Evolutionary conservation across 1,284 basidiomycete genomes (phyloP), one percentile per base, ranked within the genome.

Genomic region (Fomes fomentarius): DNA sequence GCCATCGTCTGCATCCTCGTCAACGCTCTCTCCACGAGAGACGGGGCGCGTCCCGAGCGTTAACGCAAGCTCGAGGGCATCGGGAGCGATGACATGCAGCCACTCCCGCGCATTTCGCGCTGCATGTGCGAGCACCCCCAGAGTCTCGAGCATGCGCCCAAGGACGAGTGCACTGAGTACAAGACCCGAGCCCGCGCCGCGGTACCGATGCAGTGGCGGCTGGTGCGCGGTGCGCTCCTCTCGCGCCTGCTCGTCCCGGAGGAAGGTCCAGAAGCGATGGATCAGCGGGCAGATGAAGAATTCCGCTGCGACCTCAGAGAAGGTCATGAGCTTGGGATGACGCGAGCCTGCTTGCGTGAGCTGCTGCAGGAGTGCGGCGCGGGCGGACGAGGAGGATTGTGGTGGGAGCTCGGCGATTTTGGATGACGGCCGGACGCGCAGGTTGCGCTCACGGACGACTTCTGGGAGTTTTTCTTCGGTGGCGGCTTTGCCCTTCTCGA

Each of bases 181-280:
- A 54, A 94, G 80, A 0, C 90, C 91, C 0, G 89, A 88, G 5
- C 93, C 94, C 0, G 88, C 85, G 2, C 87, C 81, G 38, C 78
- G 78, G 63, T 92, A 93, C 46, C 76, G 78, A 48, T 76, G 75
- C 40, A 82, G 66, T 37, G 71, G 74, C 46, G 73, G 70, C 49
- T 66, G 69, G 48, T 78, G 75, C 0, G 82, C 73, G 2, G 85
- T 89, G 41, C 89, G 80, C 42, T 82, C 79, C 65, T 93, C 91
- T 26, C 90, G 80, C 8, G 81, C 79, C 60, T 89, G 83, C 63
- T 91, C 87, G 63, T 95, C 91, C 14, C 90, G 83, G 39, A 95
- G 81, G 71, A 94, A 91, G n/a, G 82, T 68, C 92, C 94, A 96
- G 71, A 98, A 96, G 8, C 89, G 85, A 63, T 94, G 91, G 68